These are phyloP conservation scores for Hydnomerulius pinastri DNA, from an alignment of 768 basidiomycete genomes.

Conservation along the genomic window DNA sequence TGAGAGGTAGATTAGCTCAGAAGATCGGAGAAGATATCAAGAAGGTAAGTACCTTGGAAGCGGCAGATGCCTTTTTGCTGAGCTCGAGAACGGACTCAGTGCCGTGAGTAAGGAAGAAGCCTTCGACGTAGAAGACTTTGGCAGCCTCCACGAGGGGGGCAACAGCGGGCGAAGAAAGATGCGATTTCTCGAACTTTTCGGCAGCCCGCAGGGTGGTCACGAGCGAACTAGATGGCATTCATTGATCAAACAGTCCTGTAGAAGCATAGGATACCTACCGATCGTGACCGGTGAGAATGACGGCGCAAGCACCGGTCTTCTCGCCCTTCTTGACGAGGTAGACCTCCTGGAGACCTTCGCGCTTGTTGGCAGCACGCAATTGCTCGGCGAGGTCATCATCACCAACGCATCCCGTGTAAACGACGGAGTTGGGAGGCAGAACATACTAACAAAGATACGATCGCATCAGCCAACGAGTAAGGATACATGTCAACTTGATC, in stretches of 20 bases:
- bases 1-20: conserved; percentile 28
- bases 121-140: conserved; percentile 91
- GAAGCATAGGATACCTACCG: conserved; percentile 59
- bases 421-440: conserved; percentile 84
- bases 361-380: conserved; percentile 85
- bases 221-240: conserved; percentile 61
- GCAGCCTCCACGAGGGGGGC: conserved; percentile 78
- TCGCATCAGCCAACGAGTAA: conserved; percentile 7
- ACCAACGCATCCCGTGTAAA: conserved; percentile 93
- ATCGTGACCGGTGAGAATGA: conserved; percentile 90
- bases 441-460: conserved; percentile 63
- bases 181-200: conserved; percentile 83
- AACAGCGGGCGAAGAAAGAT: conserved; percentile 75
- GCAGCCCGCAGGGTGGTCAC: conserved; percentile 90
- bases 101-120: conserved; percentile 97
- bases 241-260: conserved; percentile 7
- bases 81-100: conserved; percentile 67
- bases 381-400: conserved; percentile 90
- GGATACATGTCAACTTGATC: conserved; percentile 10
- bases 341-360: conserved; percentile 84
- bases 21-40: neutral
- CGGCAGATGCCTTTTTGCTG: conserved; percentile 72
- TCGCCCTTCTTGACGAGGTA: conserved; percentile 87
- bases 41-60: conserved; percentile 60
- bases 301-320: conserved; percentile 96